Evolutionary conservation across 306 rosid species (phyloP).

Genomic region (Glycine tomentella): DNA sequence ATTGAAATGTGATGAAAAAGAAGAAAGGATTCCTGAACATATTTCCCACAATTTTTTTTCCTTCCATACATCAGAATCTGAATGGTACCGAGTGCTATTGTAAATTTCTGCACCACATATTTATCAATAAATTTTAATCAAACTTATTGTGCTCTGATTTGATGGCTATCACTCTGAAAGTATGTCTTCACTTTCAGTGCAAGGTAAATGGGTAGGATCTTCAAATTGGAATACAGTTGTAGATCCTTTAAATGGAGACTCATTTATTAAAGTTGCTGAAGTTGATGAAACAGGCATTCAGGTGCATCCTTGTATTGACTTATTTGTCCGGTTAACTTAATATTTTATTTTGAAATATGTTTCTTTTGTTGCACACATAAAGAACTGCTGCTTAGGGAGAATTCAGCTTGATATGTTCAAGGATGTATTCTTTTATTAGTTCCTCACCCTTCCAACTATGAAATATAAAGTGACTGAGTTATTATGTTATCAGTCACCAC

Average conservation of each 20-base stretch:
- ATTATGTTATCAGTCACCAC: slow-evolving; percentile 21
- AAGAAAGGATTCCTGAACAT: background rate
- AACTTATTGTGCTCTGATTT: slow-evolving; percentile 21
- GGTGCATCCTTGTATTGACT: slow-evolving; percentile 54
- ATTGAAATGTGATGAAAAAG: slow-evolving; percentile 9
- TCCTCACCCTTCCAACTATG: slow-evolving; percentile 18
- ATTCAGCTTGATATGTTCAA: background rate
- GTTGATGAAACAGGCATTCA: slow-evolving; percentile 80
- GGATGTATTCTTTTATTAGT: slow-evolving; percentile 25
- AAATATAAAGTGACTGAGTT: slow-evolving; percentile 35
- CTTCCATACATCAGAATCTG: slow-evolving; percentile 9
- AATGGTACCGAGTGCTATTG: background rate
- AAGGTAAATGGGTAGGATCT: slow-evolving; percentile 89
- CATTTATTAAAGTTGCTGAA: slow-evolving; percentile 88
- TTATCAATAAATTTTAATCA: slow-evolving; percentile 6
- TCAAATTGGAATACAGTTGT: slow-evolving; percentile 68
- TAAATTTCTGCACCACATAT: slow-evolving; percentile 35
- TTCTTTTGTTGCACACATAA: slow-evolving; percentile 16
- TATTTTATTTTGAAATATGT: slow-evolving; percentile 35
- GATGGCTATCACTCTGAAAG: slow-evolving; percentile 35
- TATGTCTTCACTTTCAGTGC: slow-evolving; percentile 66
- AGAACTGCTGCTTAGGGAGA: slow-evolving; percentile 4
- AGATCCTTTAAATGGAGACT: slow-evolving; percentile 96
- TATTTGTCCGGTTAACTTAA: slow-evolving; percentile 19
- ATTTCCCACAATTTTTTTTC: background rate